Base-by-base conservation (phyloP, 345 rosid species). In the Corchorus capsularis region DNA sequence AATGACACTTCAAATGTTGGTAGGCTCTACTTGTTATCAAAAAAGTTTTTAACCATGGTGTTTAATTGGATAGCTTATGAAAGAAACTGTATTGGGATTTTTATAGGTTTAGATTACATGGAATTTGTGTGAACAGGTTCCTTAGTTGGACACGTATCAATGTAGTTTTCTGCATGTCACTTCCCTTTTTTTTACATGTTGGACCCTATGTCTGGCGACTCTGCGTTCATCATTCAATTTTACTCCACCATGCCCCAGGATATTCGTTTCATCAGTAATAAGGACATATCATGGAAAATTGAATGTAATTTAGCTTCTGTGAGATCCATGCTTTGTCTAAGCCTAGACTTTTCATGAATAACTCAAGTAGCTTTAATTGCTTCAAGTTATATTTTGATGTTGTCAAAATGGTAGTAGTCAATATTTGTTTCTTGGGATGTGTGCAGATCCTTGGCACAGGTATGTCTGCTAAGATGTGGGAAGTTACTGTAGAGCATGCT, bases 381-480 rank as follows among this genome's bases (percentile, higher is more conserved):
- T 67, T 73, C 8, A 9, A 39, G 53, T 27, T 50, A 64, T 52
- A 13, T 74, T 73, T 52, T 54, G 39, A 19, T 49, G 11, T 15
- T 53, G 64, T 54, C 41, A 22, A 32, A 72, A 39, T 41, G 45
- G 0, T 71, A 41, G 13, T 70, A 61, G 46, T 35, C 35, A 35
- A 53, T 55, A 69, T 73, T 61, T 69, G 13, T 64, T 35, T 78
- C 52, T 57, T 76, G 71, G 72, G 47, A 52, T 72, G 15, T 68
- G 19, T 83, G 83, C 86, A 96, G 99, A 87, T 93, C 80, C 95
- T 96, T 55, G 99, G 99, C 71, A 87, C 97, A 4, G 99, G 99
- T 27, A 96, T 96, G 99, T 96, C 99, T 73, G 88, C 98, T 50
- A 96, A 93, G 88, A 96, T 92, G 98, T 96, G 99, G 98, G 99